Evolutionary conservation across 805 yeast genomes (phyloP).

Genomic region (Candida khao-thaluensis): DNA sequence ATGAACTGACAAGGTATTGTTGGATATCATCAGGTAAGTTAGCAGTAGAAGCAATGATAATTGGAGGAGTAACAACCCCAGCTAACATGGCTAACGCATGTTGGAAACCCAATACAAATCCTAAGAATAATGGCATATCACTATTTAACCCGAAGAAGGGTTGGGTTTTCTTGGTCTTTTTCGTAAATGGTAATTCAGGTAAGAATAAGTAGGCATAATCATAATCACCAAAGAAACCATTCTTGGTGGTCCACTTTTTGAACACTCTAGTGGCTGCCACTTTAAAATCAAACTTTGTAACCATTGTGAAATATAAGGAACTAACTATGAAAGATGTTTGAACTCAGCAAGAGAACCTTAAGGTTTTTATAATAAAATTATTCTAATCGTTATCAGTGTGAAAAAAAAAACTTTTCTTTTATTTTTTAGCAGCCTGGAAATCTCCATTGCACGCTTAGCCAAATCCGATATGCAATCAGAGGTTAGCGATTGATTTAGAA

Average conservation of each 20-base stretch:
- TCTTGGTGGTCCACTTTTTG: conserved; percentile 63
- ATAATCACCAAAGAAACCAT: conserved; percentile 85
- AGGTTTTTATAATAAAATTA: too few species aligned
- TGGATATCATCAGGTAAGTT: conserved; percentile 46
- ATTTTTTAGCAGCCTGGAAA: conserved; percentile 2
- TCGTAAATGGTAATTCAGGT: conserved; percentile 72
- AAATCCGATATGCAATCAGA: too few species aligned
- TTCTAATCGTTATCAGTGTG: conserved; percentile 7
- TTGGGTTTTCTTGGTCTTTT: conserved; percentile 49
- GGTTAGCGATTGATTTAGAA: too few species aligned
- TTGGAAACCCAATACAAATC: conserved; percentile 78
- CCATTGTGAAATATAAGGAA: conserved; percentile 3
- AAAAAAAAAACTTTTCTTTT: not conserved
- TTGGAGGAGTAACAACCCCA: conserved; percentile 83
- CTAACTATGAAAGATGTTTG: too few species aligned
- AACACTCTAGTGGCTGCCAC: conserved; percentile 20
- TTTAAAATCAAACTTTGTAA: conserved; percentile 12
- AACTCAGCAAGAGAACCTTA: conserved; percentile 1
- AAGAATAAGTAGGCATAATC: conserved; percentile 78
- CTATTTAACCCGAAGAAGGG: conserved; percentile 83
- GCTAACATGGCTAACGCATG: conserved; percentile 91
- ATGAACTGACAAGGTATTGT: conserved; percentile 38
- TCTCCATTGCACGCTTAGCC: not conserved
- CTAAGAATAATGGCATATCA: conserved; percentile 79
- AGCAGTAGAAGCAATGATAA: conserved; percentile 65